Evolutionary conservation across 1,284 basidiomycete genomes (phyloP).

Genomic region (Trichosporon coremiiforme): DNA sequence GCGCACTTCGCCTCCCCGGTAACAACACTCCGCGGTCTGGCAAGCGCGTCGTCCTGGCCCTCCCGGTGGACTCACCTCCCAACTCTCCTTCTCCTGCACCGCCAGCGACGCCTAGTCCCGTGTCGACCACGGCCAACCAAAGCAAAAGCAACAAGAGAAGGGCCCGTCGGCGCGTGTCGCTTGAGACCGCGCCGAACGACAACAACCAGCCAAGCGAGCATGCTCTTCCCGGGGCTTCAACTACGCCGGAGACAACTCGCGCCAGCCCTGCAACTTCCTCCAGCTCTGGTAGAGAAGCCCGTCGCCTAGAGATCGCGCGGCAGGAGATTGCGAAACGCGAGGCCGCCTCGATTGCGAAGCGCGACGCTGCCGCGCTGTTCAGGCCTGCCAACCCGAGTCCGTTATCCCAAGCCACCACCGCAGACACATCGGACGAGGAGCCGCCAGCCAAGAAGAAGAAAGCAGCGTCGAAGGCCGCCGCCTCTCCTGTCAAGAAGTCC

Average conservation of each 20-base stretch:
- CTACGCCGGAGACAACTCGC: background rate
- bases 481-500: background rate
- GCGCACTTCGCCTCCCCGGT: conserved; percentile 21
- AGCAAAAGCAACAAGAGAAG: background rate
- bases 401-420: conserved; percentile 29
- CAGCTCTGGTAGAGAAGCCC: background rate
- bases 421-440: conserved; percentile 12
- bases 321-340: background rate
- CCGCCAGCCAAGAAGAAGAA: conserved; percentile 21
- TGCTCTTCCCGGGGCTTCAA: background rate
- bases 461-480: background rate
- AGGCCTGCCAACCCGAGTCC: conserved; percentile 40
- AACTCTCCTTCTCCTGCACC: conserved; percentile 16
- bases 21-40: conserved; percentile 22
- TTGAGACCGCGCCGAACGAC: background rate
- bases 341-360: background rate
- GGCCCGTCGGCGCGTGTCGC: background rate
- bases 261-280: background rate
- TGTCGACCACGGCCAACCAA: background rate
- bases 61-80: conserved; percentile 24
- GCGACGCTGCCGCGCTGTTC: conserved; percentile 22
- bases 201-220: background rate
- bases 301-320: background rate
- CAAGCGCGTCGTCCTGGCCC: conserved; percentile 26
- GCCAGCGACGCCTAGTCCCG: background rate